A percentile compares a stretch with the other conserved stretches of the same genome.
Conservation (phyloP, 805 yeast genomes). For the Candida arabinofermentans region DNA sequence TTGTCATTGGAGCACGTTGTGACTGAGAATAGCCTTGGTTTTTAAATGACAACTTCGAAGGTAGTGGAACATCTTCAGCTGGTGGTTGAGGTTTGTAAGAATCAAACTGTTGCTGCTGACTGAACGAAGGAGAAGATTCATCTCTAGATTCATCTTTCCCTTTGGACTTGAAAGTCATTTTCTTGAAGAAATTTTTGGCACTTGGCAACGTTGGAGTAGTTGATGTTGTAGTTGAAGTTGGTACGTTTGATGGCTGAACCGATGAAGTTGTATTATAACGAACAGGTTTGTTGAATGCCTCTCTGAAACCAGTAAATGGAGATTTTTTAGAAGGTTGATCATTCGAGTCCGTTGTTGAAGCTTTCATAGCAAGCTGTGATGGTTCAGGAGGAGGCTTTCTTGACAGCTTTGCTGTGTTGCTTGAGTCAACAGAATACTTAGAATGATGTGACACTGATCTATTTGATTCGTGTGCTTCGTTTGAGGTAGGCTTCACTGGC, state of each 20-base stretch:
- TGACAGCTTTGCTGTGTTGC: neutral
- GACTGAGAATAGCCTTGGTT: constrained; percentile 1
- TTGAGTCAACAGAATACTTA: constrained; percentile 4
- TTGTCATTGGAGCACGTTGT: constrained; percentile 6
- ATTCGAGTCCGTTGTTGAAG: neutral
- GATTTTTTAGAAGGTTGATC: constrained; percentile 10
- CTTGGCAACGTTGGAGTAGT: constrained; percentile 15
- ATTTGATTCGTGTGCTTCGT: neutral
- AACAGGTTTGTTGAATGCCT: constrained; percentile 19
- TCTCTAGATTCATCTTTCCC: constrained; percentile 7
- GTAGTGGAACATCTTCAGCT: neutral
- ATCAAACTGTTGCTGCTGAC: neutral
- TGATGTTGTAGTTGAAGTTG: neutral
- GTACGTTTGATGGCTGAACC: neutral
- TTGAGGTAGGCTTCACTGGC: constrained; percentile 1
- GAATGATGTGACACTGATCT: neutral
- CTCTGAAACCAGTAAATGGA: constrained; percentile 19
- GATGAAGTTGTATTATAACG: constrained; percentile 1
- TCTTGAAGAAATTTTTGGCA: constrained; percentile 20
- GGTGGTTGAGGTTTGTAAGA: neutral
- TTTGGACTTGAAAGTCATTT: constrained; percentile 17
- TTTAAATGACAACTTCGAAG: neutral
- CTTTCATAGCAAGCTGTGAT: neutral
- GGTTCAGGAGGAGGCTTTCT: constrained; percentile 21
- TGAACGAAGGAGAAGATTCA: constrained; percentile 1